Evolutionary conservation across 192 early-diverging fungal genomes (phyloP), one percentile per base, ranked within the genome.

Genomic region (Phycomyces nitens): DNA sequence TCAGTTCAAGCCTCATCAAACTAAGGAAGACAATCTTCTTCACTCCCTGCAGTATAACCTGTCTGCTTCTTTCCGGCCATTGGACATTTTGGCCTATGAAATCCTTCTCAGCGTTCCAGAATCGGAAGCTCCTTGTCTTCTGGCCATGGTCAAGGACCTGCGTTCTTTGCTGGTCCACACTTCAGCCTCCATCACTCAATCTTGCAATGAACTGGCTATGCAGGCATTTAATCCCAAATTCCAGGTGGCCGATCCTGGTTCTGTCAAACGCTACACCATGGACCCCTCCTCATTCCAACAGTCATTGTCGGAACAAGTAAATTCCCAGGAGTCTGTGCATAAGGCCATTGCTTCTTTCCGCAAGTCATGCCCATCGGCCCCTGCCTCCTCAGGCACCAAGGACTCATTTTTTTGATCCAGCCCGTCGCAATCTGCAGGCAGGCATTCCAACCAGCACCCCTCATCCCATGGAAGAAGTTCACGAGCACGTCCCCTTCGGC

Each of bases 51-150:
- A 58, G 23, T 42, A 58, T 42, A 20, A 22, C 5, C 20, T 58
- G 8, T 58, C 57, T 20, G 57, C 39, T 2, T 15, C 39, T 21
- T 41, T 41, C 40, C 15, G 57, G 4, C 57, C 57, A 21, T 20
- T 58, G 16, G 57, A 42, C 23, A 41, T 58, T 10, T 23, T 58
- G 22, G 39, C 34, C 20, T 41, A 58, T 42, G n/a, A 41, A 41
- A 20, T 58, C 0, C 18, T 42, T 21, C 57, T 42, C 56, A 29
- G 29, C 15, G 41, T 41, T 21, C 11, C 10, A 14, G 41, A 21
- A 42, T 21, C 14, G 21, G 5, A 21, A 50, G 47, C 29, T 5
- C 7, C 29, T 5, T 7, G 7, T 34, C 7, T 34, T 34, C 29
- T 34, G 9, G 21, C 14, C 0, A 21, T 20, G 3, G 16, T 50